Percentiles rank a stretch among this genome's conserved stretches.
Evolutionary conservation across 139 green algal genomes (phyloP).

Genomic region (Micromonas commoda): DNA sequence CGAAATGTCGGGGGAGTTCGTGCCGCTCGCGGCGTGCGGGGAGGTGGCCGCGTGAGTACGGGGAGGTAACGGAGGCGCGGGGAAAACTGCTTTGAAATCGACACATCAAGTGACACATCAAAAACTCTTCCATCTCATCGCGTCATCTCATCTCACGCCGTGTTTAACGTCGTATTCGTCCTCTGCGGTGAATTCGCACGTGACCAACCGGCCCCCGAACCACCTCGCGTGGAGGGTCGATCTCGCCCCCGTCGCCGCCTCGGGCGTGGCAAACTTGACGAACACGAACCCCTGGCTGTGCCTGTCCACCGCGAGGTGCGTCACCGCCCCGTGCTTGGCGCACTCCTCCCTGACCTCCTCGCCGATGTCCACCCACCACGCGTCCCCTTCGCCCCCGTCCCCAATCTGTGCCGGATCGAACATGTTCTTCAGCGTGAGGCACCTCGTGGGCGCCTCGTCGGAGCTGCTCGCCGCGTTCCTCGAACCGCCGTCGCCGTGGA

Average conservation of each 20-base stretch:
- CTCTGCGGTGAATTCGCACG: neutral
- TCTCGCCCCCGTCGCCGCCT: neutral
- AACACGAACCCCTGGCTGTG: neutral
- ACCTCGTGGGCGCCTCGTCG: neutral
- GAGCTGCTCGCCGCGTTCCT: too few relatives aligned
- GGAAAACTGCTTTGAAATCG: too few relatives aligned
- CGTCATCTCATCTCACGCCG: neutral
- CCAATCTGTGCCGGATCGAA: neutral
- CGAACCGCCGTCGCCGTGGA: too few relatives aligned
- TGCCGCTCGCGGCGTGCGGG: slow-evolving; percentile 63
- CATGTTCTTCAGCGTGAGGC: neutral
- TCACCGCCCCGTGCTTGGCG: neutral
- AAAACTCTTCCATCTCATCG: neutral
- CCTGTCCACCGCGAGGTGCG: neutral
- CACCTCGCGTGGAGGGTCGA: neutral
- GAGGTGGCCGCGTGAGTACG: too few relatives aligned
- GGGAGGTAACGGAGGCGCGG: too few relatives aligned
- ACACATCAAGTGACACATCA: too few relatives aligned
- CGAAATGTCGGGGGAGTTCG: slow-evolving; percentile 69
- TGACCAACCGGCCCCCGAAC: neutral
- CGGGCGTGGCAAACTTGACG: neutral
- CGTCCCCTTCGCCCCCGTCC: neutral
- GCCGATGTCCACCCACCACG: neutral
- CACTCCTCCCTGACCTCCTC: neutral
- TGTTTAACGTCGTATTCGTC: neutral